Base-by-base conservation (phyloP, 495 filamentous ascomycete species). In the Peziza echinospora region DNA sequence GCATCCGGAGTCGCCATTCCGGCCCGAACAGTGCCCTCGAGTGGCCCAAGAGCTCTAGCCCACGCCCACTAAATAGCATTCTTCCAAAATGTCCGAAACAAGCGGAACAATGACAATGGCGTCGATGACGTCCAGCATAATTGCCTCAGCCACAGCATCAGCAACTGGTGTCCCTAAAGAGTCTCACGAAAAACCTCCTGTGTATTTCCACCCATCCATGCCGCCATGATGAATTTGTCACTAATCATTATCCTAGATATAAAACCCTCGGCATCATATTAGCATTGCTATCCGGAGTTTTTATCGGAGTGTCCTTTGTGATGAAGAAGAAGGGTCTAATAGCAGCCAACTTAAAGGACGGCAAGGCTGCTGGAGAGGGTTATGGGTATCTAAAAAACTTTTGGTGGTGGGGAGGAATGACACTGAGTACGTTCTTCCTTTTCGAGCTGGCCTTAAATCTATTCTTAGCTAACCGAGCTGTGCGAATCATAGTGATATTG, bases 401-500 rank as follows among this genome's bases (percentile, higher is more conserved):
- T 17, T 94, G 71, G 66, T 97, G 89, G 89, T 97, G 89, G 89
- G 61, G 64, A 21, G 89, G 89, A 51, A 97, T 97, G 91, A 84
- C 72, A 17, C 67, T 97, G 58, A 97, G 57, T 60, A 52, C 22
- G 57, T 51, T 44, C 10, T 5, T 19, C 3, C n/a, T 0, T 23
- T 11, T 3, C 16, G 3, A 13, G n/a, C 4, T 19, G 41, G 11
- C n/a, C 4, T 11, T 22, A 19, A 10, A 3, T 43, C 11, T 13
- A 43, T 17, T 19, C n/a, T 21, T 21, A 23, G 41, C 41, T 43
- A 43, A 43, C 21, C n/a, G 24, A 28, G 26, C 39, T 19, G 43
- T 37, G 30, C 13, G 19, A 37, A 2, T 17, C 19, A 23, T 30
- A 60, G 57, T 97, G 89, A 91, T 96, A 52, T 56, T 96, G 37